phyloP scores from a whole-genome alignment of 2,329 filamentous ascomycete genomes.

The Cercospora zeae-maydis region DNA sequence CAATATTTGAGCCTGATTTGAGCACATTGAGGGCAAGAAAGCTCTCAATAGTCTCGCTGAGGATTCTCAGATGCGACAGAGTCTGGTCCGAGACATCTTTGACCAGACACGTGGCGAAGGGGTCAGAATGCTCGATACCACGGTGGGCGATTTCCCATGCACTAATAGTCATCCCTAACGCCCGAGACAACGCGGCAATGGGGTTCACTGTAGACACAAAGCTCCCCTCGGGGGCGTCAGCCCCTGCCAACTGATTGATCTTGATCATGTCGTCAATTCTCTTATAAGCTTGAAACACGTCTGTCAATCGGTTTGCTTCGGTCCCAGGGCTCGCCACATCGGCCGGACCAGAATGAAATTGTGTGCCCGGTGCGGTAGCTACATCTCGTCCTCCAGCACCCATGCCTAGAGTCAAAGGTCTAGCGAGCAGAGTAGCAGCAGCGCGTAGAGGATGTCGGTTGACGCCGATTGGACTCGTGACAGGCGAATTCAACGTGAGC shows the following conservation, averaged over 20 bases:
- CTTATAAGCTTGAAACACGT: slow-evolving; percentile 53
- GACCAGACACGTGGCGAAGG: slow-evolving; percentile 65
- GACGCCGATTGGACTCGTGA: slow-evolving; percentile 15
- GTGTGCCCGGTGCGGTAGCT: slow-evolving; percentile 2
- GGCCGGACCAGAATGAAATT: slow-evolving; percentile 7
- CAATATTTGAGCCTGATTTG: slow-evolving; percentile 49
- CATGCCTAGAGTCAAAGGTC: slow-evolving; percentile 19
- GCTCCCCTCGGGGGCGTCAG: slow-evolving; percentile 13
- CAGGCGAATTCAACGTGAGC: slow-evolving; percentile 26
- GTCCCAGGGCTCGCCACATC: slow-evolving; percentile 7
- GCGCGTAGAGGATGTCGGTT: slow-evolving; percentile 18
- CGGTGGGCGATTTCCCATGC: slow-evolving; percentile 89
- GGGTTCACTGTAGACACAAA: slow-evolving; percentile 22
- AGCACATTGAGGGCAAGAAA: slow-evolving; percentile 76
- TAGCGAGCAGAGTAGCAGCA: slow-evolving; percentile 16
- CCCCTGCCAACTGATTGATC: slow-evolving; percentile 44
- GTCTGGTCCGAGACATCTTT: slow-evolving; percentile 80
- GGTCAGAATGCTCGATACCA: slow-evolving; percentile 65
- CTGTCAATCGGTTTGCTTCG: slow-evolving; percentile 21
- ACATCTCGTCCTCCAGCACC: slow-evolving; percentile 5
- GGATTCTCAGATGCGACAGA: slow-evolving; percentile 79
- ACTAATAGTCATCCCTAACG: slow-evolving; percentile 80
- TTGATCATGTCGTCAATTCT: slow-evolving; percentile 55
- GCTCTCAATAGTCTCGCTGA: slow-evolving; percentile 82
- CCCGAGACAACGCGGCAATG: slow-evolving; percentile 28